A percentile compares a stretch with the other conserved stretches of the same genome.
These are phyloP conservation scores for Gossypium longicalyx DNA, from an alignment of 345 rosid genomes.

Conservation along the genomic window DNA sequence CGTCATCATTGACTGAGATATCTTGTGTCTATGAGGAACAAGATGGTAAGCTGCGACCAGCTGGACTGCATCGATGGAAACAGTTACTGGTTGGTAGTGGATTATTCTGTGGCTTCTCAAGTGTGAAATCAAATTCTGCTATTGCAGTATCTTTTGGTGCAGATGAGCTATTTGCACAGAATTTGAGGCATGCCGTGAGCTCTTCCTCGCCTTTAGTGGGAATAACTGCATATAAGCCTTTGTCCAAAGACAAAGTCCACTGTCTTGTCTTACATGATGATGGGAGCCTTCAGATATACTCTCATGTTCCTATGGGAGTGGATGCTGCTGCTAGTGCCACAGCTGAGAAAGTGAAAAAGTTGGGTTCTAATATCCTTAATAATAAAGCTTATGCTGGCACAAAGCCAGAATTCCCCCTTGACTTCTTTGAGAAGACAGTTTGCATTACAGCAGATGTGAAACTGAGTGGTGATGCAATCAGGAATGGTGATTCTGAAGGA, in stretches of 20 bases:
- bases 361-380: constrained; percentile 81
- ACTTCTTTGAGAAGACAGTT: constrained; percentile 93
- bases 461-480: constrained; percentile 84
- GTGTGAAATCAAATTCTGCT: constrained; percentile 68
- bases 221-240: constrained; percentile 84
- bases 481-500: constrained; percentile 90
- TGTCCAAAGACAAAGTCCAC: constrained; percentile 85
- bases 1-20: constrained; percentile 56
- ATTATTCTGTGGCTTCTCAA: constrained; percentile 75
- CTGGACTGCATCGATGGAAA: constrained; percentile 90
- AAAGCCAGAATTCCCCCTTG: constrained; percentile 92
- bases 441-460: constrained; percentile 91
- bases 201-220: constrained; percentile 88
- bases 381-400: constrained; percentile 74
- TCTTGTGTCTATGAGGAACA: constrained; percentile 76
- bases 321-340: constrained; percentile 61
- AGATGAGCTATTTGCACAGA: constrained; percentile 69
- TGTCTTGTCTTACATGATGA: constrained; percentile 96
- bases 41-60: constrained; percentile 62
- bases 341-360: constrained; percentile 76
- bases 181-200: constrained; percentile 70
- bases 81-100: constrained; percentile 78
- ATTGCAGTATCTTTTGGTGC: constrained; percentile 58
- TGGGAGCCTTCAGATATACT: constrained; percentile 97
- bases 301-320: constrained; percentile 53